Conservation (phyloP, 495 filamentous ascomycete genomes). For the Annulohypoxylon maeteangense region DNA sequence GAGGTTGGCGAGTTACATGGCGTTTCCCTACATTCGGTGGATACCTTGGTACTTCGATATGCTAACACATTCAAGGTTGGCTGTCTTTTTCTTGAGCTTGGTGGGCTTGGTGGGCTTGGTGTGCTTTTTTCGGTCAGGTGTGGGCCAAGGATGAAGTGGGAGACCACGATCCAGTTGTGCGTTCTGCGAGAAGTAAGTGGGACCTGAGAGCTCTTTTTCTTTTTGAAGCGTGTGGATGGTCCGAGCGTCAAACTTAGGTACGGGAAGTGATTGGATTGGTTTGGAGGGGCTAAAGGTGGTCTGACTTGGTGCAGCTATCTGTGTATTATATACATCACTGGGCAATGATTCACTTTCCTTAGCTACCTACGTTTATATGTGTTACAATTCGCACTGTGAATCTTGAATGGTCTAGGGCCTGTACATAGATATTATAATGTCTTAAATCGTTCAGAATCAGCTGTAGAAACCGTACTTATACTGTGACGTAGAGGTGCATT, state of each 20-base stretch:
- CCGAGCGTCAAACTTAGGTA: slow-evolving; percentile 15
- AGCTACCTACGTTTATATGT: background rate
- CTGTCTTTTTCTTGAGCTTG: background rate
- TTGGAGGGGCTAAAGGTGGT: slow-evolving; percentile 12
- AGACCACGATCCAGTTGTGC: slow-evolving; percentile 8
- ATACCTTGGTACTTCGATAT: slow-evolving; percentile 13
- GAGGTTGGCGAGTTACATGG: slow-evolving; percentile 38
- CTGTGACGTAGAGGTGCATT: background rate
- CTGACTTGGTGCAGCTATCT: slow-evolving; percentile 3
- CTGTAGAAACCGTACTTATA: background rate
- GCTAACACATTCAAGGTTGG: slow-evolving; percentile 2
- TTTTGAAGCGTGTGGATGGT: slow-evolving; percentile 25
- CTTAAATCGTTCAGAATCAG: background rate
- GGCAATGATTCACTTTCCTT: background rate
- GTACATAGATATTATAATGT: background rate
- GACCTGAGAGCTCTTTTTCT: slow-evolving; percentile 32
- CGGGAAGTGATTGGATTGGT: slow-evolving; percentile 11
- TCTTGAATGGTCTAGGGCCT: background rate
- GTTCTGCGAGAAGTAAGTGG: background rate
- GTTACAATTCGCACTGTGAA: background rate
- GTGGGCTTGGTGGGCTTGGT: slow-evolving; percentile 7
- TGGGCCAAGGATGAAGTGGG: slow-evolving; percentile 30
- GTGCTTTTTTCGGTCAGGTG: slow-evolving; percentile 30
- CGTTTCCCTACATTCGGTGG: slow-evolving; percentile 22
- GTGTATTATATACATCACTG: background rate